These are phyloP conservation scores for Sparassis latifolia DNA, from an alignment of 1,284 basidiomycete genomes.

Conservation along the genomic window DNA sequence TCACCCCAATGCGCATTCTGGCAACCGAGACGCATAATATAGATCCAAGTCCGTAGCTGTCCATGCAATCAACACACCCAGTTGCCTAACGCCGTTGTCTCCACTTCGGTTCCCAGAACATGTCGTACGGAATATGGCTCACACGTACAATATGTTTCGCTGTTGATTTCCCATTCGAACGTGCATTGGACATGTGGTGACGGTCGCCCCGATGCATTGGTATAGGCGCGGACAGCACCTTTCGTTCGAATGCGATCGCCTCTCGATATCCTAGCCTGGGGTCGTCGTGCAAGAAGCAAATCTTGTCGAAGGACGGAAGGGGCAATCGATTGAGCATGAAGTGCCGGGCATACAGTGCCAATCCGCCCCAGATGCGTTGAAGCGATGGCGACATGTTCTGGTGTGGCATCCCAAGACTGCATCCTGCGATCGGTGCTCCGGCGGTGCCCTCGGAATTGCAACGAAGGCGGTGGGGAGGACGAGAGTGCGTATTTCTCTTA, in stretches of 20 bases:
- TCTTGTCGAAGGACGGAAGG: background rate
- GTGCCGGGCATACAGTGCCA: background rate
- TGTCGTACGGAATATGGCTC: background rate
- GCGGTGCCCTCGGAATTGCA: no score
- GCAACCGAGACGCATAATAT: no score
- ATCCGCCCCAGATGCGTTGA: background rate
- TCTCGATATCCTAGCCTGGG: background rate
- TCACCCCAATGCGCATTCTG: no score
- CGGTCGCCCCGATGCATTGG: background rate
- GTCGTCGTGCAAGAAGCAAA: slow-evolving; percentile 4
- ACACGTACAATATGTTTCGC: no score
- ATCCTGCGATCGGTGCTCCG: no score
- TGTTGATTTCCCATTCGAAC: background rate
- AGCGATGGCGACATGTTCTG: background rate
- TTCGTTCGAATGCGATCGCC: slow-evolving; percentile 1
- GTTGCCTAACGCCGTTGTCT: background rate
- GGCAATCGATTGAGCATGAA: slow-evolving; percentile 2
- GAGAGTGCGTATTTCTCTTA: no score
- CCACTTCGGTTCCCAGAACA: slow-evolving; percentile 3
- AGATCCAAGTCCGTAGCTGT: no score
- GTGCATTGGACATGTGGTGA: background rate
- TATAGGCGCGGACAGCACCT: no score
- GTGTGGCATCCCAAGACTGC: no score
- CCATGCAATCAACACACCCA: no score
- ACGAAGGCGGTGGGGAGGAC: no score